Evolutionary conservation across 768 basidiomycete species (phyloP).

Genomic region (Lyophyllum semitale): DNA sequence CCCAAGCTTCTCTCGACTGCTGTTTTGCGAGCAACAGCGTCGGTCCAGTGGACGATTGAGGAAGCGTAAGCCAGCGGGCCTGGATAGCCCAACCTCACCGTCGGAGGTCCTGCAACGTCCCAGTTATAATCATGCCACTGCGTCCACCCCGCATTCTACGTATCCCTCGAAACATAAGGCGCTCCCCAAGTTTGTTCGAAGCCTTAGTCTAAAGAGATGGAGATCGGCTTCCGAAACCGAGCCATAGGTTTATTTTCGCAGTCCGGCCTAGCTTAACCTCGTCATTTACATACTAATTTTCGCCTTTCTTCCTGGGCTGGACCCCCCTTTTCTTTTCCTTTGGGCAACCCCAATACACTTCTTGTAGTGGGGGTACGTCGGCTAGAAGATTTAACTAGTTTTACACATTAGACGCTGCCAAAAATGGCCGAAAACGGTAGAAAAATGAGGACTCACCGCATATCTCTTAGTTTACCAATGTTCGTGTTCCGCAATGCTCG

Average conservation of each 20-base stretch:
- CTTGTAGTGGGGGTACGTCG: too few species aligned
- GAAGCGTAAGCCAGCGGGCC: background rate
- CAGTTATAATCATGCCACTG: conserved; percentile 1
- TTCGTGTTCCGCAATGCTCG: too few species aligned
- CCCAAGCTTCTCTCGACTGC: conserved; percentile 9
- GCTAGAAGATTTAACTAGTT: too few species aligned
- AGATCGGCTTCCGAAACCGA: background rate
- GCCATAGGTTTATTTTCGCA: background rate
- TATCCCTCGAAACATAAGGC: background rate
- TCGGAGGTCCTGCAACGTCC: conserved; percentile 7
- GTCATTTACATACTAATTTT: background rate
- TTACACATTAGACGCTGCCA: too few species aligned
- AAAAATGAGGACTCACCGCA: too few species aligned
- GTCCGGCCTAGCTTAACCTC: background rate
- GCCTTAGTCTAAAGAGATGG: conserved; percentile 1
- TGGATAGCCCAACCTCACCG: conserved; percentile 1
- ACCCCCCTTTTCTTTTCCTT: background rate
- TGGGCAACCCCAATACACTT: too few species aligned
- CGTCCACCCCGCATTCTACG: background rate
- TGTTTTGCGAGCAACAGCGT: conserved; percentile 1
- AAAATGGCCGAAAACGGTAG: too few species aligned
- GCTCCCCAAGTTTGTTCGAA: conserved; percentile 4
- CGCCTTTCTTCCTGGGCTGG: background rate
- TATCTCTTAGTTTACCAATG: too few species aligned
- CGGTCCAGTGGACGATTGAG: conserved; percentile 1